phyloP scores from a whole-genome alignment of 768 basidiomycete genomes.

The Heimioporus sp. region DNA sequence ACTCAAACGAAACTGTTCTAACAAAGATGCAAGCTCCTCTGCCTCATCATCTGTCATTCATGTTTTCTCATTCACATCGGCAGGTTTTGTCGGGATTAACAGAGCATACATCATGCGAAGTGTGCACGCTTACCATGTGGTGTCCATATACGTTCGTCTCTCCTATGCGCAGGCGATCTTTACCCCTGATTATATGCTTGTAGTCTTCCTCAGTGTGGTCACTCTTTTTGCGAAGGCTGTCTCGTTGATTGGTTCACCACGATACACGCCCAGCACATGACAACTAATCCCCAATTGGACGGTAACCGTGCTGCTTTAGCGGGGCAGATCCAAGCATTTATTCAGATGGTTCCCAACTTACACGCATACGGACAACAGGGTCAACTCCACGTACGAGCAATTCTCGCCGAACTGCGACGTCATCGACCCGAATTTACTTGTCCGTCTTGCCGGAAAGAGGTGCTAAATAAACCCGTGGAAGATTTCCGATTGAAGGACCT shows the following conservation, averaged over 20 bases:
- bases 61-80: not conserved
- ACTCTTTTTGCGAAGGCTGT: conserved; percentile 65
- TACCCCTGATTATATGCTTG: not conserved
- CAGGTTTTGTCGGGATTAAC: conserved; percentile 48
- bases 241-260: conserved; percentile 54
- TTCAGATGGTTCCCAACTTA: conserved; percentile 22
- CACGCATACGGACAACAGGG: conserved; percentile 15
- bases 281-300: conserved; percentile 44
- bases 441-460: conserved; percentile 58
- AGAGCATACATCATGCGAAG: conserved; percentile 58
- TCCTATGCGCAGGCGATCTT: not conserved
- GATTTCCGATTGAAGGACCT: conserved; percentile 61
- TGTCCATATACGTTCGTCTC: conserved; percentile 57
- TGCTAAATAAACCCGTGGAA: conserved; percentile 53
- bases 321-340: conserved; percentile 14
- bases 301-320: conserved; percentile 23
- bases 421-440: conserved; percentile 58
- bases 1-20: conserved; percentile 13
- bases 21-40: conserved; percentile 5
- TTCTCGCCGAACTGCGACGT: conserved; percentile 24
- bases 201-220: conserved; percentile 67
- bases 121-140: conserved; percentile 66
- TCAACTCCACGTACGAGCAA: conserved; percentile 14
- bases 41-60: not conserved
- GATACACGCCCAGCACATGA: conserved; percentile 47